Conservation (phyloP, 257 asterid genomes). For the Jacaranda mimosifolia region DNA sequence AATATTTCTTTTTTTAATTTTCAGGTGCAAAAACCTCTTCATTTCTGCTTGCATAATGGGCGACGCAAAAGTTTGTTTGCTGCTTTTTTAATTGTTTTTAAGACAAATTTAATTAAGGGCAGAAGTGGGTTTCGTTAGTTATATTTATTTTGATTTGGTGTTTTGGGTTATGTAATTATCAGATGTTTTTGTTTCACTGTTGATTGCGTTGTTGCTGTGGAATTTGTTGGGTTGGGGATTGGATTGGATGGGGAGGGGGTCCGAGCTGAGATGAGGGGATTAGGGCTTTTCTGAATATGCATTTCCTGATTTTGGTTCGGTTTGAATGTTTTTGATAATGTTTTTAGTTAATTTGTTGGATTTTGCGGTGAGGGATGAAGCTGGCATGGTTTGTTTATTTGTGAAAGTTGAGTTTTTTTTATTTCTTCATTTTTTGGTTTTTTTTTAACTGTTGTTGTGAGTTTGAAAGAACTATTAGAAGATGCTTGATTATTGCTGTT, state of each 20-base stretch:
- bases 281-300: constrained; percentile 38
- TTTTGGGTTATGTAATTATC: not conserved
- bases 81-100: constrained; percentile 9
- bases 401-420: not conserved
- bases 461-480: not conserved
- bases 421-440: not conserved
- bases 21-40: not conserved
- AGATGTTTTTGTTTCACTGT: not conserved
- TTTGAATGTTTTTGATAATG: not conserved
- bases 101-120: constrained; percentile 12
- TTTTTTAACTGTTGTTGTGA: constrained; percentile 13
- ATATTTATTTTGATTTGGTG: constrained; percentile 16
- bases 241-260: constrained; percentile 10
- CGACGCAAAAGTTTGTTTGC: not conserved
- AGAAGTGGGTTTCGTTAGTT: constrained; percentile 2
- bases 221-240: constrained; percentile 28
- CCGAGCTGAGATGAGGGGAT: constrained; percentile 28
- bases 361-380: not conserved
- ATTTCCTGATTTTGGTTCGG: constrained; percentile 21
- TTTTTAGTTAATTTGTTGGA: not conserved
- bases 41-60: not conserved
- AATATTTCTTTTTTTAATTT: not conserved
- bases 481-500: not conserved
- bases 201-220: constrained; percentile 6
- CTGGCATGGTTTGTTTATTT: not conserved